A percentile compares a stretch with the other conserved stretches of the same genome.
Evolutionary conservation across 75 land plant species (phyloP).

Genomic region (Pinus tabuliformis): DNA sequence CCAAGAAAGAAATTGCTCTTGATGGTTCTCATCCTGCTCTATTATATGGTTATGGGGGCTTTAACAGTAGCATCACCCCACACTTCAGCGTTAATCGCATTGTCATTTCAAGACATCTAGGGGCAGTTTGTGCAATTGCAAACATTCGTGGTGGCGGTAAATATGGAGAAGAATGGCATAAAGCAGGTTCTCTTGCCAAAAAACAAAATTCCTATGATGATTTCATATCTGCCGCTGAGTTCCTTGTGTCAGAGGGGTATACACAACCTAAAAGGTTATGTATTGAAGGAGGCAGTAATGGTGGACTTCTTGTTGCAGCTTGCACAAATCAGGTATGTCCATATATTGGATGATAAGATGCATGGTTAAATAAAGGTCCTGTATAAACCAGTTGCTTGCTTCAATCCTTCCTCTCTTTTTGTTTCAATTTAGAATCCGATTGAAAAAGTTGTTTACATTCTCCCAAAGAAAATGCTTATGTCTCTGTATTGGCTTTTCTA

Average conservation of each 20-base stretch:
- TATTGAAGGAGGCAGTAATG: constrained; percentile 99
- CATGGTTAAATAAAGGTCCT: too few relatives aligned
- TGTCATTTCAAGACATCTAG: constrained; percentile 54
- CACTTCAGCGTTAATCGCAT: constrained; percentile 60
- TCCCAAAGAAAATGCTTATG: neutral
- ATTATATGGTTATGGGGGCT: constrained; percentile 96
- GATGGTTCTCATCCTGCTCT: constrained; percentile 82
- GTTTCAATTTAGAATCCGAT: neutral
- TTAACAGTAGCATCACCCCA: constrained; percentile 79
- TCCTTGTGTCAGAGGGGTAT: constrained; percentile 70
- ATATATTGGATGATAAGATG: too few relatives aligned
- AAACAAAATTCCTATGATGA: constrained; percentile 99
- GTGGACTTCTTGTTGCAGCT: constrained; percentile 93
- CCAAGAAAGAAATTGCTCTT: constrained; percentile 48
- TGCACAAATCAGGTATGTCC: constrained; percentile 90
- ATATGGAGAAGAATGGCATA: constrained; percentile 99
- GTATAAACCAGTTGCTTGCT: too few relatives aligned
- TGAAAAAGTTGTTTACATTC: neutral
- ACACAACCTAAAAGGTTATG: constrained; percentile 73
- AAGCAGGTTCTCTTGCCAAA: constrained; percentile 76
- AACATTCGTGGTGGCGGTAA: constrained; percentile 99
- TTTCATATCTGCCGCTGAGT: constrained; percentile 84
- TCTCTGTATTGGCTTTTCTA: neutral
- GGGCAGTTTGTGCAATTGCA: constrained; percentile 74
- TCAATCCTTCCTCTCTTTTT: neutral